Evolutionary conservation across 2,329 filamentous ascomycete species (phyloP).

Genomic region (Botrytis galanthina): DNA sequence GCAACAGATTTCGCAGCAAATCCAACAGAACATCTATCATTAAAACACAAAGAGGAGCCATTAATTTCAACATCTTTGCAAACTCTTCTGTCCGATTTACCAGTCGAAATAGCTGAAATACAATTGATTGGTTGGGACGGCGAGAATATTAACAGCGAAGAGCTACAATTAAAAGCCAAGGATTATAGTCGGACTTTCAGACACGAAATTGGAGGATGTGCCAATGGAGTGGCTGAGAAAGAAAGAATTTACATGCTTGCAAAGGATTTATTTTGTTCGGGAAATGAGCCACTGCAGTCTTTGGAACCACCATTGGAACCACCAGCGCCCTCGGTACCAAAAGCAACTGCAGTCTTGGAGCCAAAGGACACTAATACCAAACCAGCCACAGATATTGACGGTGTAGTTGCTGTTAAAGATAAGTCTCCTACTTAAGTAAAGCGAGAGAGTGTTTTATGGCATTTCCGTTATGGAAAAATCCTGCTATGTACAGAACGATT

Average conservation of each 20-base stretch:
- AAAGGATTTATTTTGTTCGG: conserved; percentile 36
- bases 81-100: conserved; percentile 48
- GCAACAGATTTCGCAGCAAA: conserved; percentile 34
- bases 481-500: conserved; percentile 3
- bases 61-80: conserved; percentile 51
- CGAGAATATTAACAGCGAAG: conserved; percentile 41
- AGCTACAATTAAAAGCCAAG: conserved; percentile 46
- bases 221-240: conserved; percentile 24
- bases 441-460: background rate
- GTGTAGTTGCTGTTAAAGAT: background rate
- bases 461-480: background rate
- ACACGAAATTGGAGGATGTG: conserved; percentile 64
- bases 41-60: conserved; percentile 35
- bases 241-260: conserved; percentile 21
- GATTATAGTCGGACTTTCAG: conserved; percentile 61
- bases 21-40: conserved; percentile 31
- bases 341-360: background rate
- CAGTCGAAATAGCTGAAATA: conserved; percentile 45
- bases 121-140: conserved; percentile 67
- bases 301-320: background rate
- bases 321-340: background rate
- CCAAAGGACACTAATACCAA: background rate
- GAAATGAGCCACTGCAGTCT: conserved; percentile 24
- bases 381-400: background rate
- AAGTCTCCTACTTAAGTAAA: background rate